These are phyloP conservation scores for Oldenlandia corymbosa DNA, from an alignment of 257 asterid genomes.

Conservation along the genomic window DNA sequence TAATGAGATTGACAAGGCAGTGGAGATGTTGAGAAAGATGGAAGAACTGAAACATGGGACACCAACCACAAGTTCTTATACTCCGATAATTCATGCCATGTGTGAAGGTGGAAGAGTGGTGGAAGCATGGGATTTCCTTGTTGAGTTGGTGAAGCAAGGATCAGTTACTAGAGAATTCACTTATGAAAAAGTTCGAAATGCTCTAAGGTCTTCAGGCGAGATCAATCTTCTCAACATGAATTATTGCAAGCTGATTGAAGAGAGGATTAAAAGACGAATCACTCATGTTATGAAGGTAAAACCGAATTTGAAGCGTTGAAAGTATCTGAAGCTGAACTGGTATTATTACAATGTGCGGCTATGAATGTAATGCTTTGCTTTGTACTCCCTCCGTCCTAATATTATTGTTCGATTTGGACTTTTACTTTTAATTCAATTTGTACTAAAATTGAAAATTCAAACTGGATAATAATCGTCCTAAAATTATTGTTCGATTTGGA, in stretches of 20 bases:
- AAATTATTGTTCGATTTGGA: too few species aligned
- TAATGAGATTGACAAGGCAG: conserved; percentile 78
- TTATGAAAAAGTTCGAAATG: conserved; percentile 48
- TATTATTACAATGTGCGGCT: too few species aligned
- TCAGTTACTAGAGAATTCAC: conserved; percentile 77
- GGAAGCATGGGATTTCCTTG: conserved; percentile 59
- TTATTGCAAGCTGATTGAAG: conserved; percentile 40
- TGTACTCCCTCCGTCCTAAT: too few species aligned
- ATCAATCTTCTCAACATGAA: conserved; percentile 38
- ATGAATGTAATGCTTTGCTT: too few species aligned
- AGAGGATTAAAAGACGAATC: conserved; percentile 48
- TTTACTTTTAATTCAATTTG: too few species aligned
- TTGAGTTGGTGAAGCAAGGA: conserved; percentile 65
- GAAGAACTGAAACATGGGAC: conserved; percentile 54
- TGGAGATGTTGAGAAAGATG: conserved; percentile 79
- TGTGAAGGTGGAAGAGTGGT: conserved; percentile 74
- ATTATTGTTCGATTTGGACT: too few species aligned
- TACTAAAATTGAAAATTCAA: too few species aligned
- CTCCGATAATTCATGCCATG: conserved; percentile 66
- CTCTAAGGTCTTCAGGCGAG: conserved; percentile 41
- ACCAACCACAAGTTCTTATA: conserved; percentile 65
- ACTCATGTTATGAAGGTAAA: conserved; percentile 52
- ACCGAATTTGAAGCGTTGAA: conserved; percentile 41
- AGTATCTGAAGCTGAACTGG: too few species aligned
- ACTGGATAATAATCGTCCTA: too few species aligned